These are phyloP conservation scores for Paratinospora sagittata DNA, from an alignment of 164 flowering plant species.

Conservation along the genomic window DNA sequence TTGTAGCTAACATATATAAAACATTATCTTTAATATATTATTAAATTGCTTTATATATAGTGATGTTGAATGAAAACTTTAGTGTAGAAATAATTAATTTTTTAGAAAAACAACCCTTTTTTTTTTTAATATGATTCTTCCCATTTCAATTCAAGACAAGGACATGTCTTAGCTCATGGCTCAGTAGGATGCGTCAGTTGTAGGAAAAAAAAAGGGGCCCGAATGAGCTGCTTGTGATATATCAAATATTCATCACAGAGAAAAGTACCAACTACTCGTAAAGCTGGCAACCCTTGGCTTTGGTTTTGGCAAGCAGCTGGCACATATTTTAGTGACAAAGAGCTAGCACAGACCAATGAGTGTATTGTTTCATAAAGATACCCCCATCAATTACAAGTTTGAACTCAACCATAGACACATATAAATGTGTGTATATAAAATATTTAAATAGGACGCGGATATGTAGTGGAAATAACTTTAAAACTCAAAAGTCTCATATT, in stretches of 20 bases:
- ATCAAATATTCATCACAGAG: not conserved
- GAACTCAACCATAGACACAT: not conserved
- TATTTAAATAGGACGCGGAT: too few species aligned
- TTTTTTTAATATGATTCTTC: too few species aligned
- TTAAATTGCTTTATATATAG: too few species aligned
- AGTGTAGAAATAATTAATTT: too few species aligned
- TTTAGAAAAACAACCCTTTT: too few species aligned
- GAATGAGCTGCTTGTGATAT: not conserved
- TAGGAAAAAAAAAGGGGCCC: not conserved
- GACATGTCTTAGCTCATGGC: not conserved
- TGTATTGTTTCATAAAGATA: not conserved
- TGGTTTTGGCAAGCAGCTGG: slow-evolving; percentile 3
- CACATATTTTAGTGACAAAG: not conserved
- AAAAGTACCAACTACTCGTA: not conserved
- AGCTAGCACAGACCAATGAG: not conserved
- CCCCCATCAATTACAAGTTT: not conserved
- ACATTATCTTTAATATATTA: too few species aligned
- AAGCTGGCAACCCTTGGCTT: slow-evolving; percentile 3
- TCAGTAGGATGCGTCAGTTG: not conserved
- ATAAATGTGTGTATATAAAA: too few species aligned
- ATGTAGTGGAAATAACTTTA: too few species aligned
- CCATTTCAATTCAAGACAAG: not conserved
- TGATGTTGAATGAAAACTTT: too few species aligned
- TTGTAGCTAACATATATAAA: too few species aligned
- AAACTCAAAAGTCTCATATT: too few species aligned